phyloP scores from a whole-genome alignment of 495 filamentous ascomycete genomes.

The Emericellopsis terricola region DNA sequence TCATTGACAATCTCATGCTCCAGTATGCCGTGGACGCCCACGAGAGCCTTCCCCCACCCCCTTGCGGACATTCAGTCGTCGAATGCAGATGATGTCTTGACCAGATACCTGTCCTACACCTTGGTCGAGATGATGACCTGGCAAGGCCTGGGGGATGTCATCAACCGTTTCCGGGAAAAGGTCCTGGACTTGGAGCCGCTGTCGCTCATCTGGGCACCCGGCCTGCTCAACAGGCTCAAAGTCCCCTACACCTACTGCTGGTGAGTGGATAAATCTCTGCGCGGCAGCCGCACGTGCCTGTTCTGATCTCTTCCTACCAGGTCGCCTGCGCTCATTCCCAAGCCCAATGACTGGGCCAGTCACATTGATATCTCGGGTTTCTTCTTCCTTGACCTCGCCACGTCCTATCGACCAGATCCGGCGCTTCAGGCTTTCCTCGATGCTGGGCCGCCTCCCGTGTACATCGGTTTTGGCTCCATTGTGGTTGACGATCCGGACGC shows the following conservation, averaged over 20 bases:
- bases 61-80: conserved; percentile 45
- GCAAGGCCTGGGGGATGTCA: conserved; percentile 45
- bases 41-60: conserved; percentile 49
- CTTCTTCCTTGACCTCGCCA: conserved; percentile 44
- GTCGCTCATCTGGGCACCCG: conserved; percentile 46
- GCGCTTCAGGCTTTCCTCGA: conserved; percentile 36
- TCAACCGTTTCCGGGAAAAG: conserved; percentile 43
- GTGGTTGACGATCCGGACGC: conserved; percentile 56
- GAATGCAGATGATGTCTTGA: conserved; percentile 35
- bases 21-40: conserved; percentile 41
- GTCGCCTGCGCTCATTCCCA: conserved; percentile 44
- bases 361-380: conserved; percentile 48
- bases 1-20: too few species aligned
- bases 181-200: conserved; percentile 42
- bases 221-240: conserved; percentile 38
- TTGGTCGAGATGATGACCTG: conserved; percentile 52
- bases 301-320: too few species aligned
- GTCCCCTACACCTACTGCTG: conserved; percentile 49
- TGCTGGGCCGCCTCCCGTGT: conserved; percentile 48
- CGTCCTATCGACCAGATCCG: conserved; percentile 35
- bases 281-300: too few species aligned
- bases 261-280: conserved; percentile 7
- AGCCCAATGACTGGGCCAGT: conserved; percentile 43
- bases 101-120: conserved; percentile 59
- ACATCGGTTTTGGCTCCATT: conserved; percentile 72